phyloP scores from a whole-genome alignment of 768 basidiomycete species.

The Krasilnikovozyma curviuscula region DNA sequence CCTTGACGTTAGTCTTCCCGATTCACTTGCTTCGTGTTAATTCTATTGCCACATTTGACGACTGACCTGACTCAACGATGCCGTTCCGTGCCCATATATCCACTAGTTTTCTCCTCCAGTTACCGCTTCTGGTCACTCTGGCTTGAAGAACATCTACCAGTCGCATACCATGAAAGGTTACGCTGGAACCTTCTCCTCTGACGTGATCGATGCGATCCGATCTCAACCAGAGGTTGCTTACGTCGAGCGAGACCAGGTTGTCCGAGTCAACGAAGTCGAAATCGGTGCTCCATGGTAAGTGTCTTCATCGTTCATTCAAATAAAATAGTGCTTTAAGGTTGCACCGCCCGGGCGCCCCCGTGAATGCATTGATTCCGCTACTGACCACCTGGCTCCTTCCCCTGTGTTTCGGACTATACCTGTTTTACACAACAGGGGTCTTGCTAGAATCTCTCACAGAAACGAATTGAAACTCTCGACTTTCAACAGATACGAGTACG shows the following conservation, averaged over 20 bases:
- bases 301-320: background rate
- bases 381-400: background rate
- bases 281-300: conserved; percentile 64
- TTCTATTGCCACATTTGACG: too few species aligned
- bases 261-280: conserved; percentile 55
- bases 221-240: conserved; percentile 74
- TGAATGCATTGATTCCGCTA: background rate
- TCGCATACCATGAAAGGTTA: conserved; percentile 46
- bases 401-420: conserved; percentile 13
- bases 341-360: background rate
- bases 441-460: conserved; percentile 86
- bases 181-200: conserved; percentile 53
- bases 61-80: too few species aligned
- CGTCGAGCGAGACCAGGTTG: conserved; percentile 83
- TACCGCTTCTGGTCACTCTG: too few species aligned
- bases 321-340: background rate
- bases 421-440: conserved; percentile 41
- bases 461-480: conserved; percentile 52
- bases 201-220: conserved; percentile 55
- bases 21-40: too few species aligned
- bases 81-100: too few species aligned
- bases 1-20: too few species aligned
- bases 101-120: too few species aligned
- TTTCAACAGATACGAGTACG: conserved; percentile 63
- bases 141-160: conserved; percentile 50